Percentiles rank a stretch among this genome's conserved stretches.
These are phyloP conservation scores for Termitomyces sp. DNA, from an alignment of 768 basidiomycete genomes.

Conservation along the genomic window DNA sequence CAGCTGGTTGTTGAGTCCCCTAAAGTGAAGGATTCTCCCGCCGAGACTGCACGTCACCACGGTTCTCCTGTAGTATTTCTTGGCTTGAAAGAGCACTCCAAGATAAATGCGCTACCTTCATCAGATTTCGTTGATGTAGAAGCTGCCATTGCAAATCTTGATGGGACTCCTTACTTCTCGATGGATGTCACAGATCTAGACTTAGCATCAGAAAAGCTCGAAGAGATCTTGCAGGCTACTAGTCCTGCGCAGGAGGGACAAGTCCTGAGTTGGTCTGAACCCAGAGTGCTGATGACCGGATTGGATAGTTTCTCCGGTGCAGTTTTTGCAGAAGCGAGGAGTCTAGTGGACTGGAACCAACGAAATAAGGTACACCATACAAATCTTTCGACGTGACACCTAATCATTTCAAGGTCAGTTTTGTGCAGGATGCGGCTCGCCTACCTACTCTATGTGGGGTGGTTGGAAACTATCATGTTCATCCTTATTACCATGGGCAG, in stretches of 20 bases:
- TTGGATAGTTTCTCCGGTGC: slow-evolving; percentile 65
- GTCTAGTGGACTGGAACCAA: slow-evolving; percentile 89
- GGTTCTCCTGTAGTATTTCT: slow-evolving; percentile 70
- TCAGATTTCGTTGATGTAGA: slow-evolving; percentile 58
- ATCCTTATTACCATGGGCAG: slow-evolving; percentile 68
- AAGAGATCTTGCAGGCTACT: slow-evolving; percentile 33
- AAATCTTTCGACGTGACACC: not conserved
- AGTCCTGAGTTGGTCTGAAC: slow-evolving; percentile 55
- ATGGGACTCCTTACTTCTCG: slow-evolving; percentile 84
- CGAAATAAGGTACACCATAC: slow-evolving; percentile 63
- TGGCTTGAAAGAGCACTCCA: slow-evolving; percentile 61
- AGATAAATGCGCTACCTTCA: slow-evolving; percentile 51
- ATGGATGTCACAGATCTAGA: slow-evolving; percentile 62
- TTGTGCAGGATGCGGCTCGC: slow-evolving; percentile 83
- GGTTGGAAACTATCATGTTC: slow-evolving; percentile 92
- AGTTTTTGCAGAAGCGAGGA: slow-evolving; percentile 72
- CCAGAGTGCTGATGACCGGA: slow-evolving; percentile 47
- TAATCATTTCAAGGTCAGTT: slow-evolving; percentile 41
- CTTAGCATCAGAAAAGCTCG: slow-evolving; percentile 24
- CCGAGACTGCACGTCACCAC: slow-evolving; percentile 54
- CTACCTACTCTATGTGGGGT: slow-evolving; percentile 83
- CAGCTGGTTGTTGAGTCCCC: slow-evolving; percentile 23
- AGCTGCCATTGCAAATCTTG: slow-evolving; percentile 47
- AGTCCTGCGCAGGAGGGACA: slow-evolving; percentile 31
- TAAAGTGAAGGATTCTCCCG: slow-evolving; percentile 25